phyloP scores from a whole-genome alignment of 306 rosid genomes.

The Prunus kanzakura region DNA sequence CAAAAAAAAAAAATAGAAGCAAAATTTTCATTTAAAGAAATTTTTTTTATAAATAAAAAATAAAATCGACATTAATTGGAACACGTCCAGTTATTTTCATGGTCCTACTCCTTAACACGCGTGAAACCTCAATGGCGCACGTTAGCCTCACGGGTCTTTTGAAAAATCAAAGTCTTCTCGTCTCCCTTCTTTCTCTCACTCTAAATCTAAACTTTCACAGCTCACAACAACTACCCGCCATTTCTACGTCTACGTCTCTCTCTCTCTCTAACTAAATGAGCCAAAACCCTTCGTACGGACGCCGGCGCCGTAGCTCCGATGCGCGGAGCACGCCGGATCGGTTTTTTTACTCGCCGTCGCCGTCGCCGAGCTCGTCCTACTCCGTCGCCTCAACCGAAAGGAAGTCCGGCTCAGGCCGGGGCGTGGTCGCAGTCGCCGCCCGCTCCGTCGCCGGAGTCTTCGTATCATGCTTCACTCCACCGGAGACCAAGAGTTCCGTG shows the following conservation, averaged over 20 bases:
- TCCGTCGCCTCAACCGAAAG: constrained; percentile 29
- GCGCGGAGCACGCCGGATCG: constrained; percentile 31
- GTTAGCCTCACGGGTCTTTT: constrained; percentile 1
- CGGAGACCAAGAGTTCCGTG: constrained; percentile 45
- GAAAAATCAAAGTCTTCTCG: constrained; percentile 20
- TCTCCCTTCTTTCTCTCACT: background rate
- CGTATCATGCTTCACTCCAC: constrained; percentile 66
- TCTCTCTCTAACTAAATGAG: constrained; percentile 17
- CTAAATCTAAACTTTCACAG: background rate
- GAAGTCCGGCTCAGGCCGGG: constrained; percentile 33
- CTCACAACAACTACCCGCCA: constrained; percentile 26
- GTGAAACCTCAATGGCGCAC: background rate
- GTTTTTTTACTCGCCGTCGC: constrained; percentile 16
- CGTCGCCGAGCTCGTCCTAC: constrained; percentile 34
- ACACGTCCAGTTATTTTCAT: background rate
- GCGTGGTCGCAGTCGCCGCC: constrained; percentile 46
- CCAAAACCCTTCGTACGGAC: constrained; percentile 13
- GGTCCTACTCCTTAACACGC: background rate
- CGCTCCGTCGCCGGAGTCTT: constrained; percentile 59
- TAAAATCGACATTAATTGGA: background rate
- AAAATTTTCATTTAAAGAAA: background rate
- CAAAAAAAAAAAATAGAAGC: too few relatives aligned
- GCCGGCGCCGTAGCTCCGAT: constrained; percentile 36
- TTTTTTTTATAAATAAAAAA: background rate
- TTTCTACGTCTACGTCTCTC: constrained; percentile 4